These are phyloP conservation scores for Cicer yamashitae DNA, from an alignment of 306 rosid genomes.

Conservation along the genomic window DNA sequence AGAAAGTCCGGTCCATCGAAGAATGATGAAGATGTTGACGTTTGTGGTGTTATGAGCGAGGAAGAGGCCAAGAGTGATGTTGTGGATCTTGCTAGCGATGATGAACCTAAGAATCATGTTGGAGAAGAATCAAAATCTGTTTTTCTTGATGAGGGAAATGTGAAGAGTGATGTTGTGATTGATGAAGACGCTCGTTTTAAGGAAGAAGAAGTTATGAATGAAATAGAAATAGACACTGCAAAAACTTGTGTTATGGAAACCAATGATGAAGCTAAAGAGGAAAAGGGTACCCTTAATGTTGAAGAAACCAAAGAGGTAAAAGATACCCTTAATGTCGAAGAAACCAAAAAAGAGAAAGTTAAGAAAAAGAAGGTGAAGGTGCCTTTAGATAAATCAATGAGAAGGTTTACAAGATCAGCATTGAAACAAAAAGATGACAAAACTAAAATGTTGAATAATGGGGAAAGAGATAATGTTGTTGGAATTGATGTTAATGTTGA, in stretches of 20 bases:
- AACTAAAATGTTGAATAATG: slow-evolving; percentile 2
- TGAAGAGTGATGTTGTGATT: slow-evolving; percentile 39
- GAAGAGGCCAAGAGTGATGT: slow-evolving; percentile 83
- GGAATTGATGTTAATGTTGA: slow-evolving; percentile 24
- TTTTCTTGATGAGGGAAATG: slow-evolving; percentile 47
- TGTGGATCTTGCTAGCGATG: slow-evolving; percentile 72
- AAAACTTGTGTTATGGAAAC: background rate
- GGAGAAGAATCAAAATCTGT: slow-evolving; percentile 33
- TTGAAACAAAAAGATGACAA: slow-evolving; percentile 56
- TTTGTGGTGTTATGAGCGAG: slow-evolving; percentile 49
- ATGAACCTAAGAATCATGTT: slow-evolving; percentile 59
- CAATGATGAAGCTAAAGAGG: background rate
- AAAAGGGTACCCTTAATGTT: background rate
- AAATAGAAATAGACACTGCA: background rate
- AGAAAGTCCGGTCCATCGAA: slow-evolving; percentile 15
- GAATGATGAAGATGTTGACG: background rate
- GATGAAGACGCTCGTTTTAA: slow-evolving; percentile 44
- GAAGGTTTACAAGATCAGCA: slow-evolving; percentile 72
- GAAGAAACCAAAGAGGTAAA: too few relatives aligned
- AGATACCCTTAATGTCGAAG: too few relatives aligned
- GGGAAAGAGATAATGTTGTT: slow-evolving; percentile 23
- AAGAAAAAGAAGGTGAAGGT: slow-evolving; percentile 26
- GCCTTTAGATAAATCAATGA: slow-evolving; percentile 45
- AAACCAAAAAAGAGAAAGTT: too few relatives aligned
- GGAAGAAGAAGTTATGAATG: slow-evolving; percentile 41